Evolutionary conservation across 2,329 filamentous ascomycete species (phyloP), one percentile per base, ranked within the genome.

Genomic region (Phialophora expanda): DNA sequence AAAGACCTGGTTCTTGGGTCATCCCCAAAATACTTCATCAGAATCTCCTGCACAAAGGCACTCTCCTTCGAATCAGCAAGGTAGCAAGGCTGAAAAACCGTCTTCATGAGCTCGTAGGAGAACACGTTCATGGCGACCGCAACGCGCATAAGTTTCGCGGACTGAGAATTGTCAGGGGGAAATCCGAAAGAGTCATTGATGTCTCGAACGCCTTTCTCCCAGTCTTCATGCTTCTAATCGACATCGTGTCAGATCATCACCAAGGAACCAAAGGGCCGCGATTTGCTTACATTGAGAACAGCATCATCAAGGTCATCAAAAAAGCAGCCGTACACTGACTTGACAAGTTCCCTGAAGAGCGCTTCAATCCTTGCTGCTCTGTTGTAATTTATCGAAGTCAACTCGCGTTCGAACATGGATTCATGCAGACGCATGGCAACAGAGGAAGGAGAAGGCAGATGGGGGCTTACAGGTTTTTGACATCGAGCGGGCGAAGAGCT

Each of bases 31-130:
- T 48, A 22, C 44, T 48, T 48, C 11, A 0, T 22, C 22, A 48
- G 22, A 48, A 22, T 22, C 44, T n/a, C 22, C 22, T 48, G 44
- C 22, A 48, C 22, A n/a, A 11, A 3, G n/a, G 22, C 17, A 48
- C 44, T 48, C 44, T 48, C 44, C 44, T 48, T 48, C 44, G 14
- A 48, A n/a, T 48, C 44, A 48, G 44, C n/a, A 48, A 48, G 44
- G 44, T n/a, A 22, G 17, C 44, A 48, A 17, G 44, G 44, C 44
- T 12, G 17, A 7, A 48, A 22, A 48, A 48, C 44, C 7, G 44
- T 48, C 44, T 22, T 48, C 2, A 17, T n/a, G 22, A 48, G 44
- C 44, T 48, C 44, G 14, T 48, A 3, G 44, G 44, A 48, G 44
- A 48, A 2, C 44, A 48, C 44, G 44, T 48, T n/a, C 44, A 48